Conservation (phyloP, 31 red algal species). For the Asparagopsis taxiformis region DNA sequence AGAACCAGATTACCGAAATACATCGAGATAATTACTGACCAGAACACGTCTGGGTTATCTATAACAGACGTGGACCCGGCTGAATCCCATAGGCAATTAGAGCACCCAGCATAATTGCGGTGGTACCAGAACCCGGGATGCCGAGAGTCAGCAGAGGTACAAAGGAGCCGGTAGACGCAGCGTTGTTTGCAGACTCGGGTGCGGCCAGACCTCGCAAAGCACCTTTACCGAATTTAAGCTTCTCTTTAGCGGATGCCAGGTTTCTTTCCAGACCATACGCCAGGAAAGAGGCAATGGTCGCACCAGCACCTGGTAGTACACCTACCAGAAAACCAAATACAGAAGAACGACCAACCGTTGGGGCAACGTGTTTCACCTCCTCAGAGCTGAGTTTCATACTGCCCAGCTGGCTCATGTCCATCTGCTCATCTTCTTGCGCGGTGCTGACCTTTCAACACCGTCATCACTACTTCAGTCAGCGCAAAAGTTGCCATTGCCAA, state of each 20-base stretch:
- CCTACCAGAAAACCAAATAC: constrained; percentile 3
- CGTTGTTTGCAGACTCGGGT: constrained; percentile 9
- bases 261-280: neutral
- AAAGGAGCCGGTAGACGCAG: neutral
- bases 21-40: neutral
- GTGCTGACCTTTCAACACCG: too few species aligned
- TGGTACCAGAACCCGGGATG: constrained; percentile 2
- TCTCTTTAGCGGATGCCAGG: neutral
- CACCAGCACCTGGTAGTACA: constrained; percentile 1
- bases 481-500: neutral
- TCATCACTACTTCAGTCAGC: constrained; percentile 1
- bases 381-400: neutral
- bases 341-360: neutral
- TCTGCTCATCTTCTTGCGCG: too few species aligned
- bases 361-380: neutral
- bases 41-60: neutral
- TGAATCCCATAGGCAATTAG: neutral
- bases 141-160: constrained; percentile 10
- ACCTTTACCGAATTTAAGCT: constrained; percentile 4
- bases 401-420: too few species aligned
- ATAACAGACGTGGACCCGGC: constrained; percentile 2
- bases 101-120: constrained; percentile 6
- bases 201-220: neutral
- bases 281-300: neutral
- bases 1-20: neutral